These are phyloP conservation scores for Aureobasidium subglaciale DNA, from an alignment of 2,329 filamentous ascomycete genomes.

Conservation along the genomic window DNA sequence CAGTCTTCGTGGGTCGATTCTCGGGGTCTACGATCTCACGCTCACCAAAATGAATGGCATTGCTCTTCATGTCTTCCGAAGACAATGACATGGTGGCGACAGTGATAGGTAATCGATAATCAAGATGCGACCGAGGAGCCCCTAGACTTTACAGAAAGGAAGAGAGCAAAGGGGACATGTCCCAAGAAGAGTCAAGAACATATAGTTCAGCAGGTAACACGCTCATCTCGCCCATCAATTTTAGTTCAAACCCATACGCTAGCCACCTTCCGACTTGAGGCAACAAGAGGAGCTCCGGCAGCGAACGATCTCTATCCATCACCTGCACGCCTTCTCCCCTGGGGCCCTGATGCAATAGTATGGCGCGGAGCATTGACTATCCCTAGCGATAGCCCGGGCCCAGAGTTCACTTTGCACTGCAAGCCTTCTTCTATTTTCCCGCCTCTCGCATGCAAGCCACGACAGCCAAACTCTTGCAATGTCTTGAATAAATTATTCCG, in stretches of 20 bases:
- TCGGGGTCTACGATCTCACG: background rate
- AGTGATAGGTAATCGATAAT: background rate
- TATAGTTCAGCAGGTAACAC: background rate
- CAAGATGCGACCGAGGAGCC: background rate
- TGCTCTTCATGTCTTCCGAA: background rate
- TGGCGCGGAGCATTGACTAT: conserved; percentile 1
- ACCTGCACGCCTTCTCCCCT: background rate
- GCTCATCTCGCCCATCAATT: background rate
- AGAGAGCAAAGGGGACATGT: background rate
- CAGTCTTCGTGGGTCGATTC: conserved; percentile 5
- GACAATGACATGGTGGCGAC: background rate
- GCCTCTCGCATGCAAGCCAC: background rate
- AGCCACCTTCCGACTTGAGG: background rate
- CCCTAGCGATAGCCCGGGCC: background rate
- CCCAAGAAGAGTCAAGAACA: background rate
- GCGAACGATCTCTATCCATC: background rate
- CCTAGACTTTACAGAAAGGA: background rate
- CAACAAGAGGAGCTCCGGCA: background rate
- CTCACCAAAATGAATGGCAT: conserved; percentile 5
- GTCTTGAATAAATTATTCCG: conserved; percentile 5
- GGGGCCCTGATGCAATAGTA: background rate
- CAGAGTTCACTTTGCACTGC: background rate
- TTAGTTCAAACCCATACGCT: background rate
- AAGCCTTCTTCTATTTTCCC: background rate
- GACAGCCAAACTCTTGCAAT: background rate